phyloP scores from a whole-genome alignment of 2,329 filamentous ascomycete genomes.

The Albophoma yamanashiensis region DNA sequence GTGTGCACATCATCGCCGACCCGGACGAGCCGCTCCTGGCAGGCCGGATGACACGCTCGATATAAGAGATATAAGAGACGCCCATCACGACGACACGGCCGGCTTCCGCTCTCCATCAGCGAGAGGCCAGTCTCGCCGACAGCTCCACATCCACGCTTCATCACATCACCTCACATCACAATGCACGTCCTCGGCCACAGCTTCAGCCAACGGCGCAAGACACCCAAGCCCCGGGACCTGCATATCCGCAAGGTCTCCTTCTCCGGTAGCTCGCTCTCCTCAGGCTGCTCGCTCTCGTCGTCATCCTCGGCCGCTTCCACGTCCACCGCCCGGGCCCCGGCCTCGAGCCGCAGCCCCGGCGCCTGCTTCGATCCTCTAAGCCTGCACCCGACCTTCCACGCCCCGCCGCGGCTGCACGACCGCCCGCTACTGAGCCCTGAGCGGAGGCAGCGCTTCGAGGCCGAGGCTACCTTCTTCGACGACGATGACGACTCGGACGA shows the following conservation, averaged over 20 bases:
- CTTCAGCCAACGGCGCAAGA: conserved; percentile 25
- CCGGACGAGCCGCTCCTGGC: neutral
- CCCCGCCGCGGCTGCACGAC: conserved; percentile 25
- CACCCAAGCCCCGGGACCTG: conserved; percentile 22
- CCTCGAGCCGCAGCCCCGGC: conserved; percentile 13
- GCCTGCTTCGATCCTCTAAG: conserved; percentile 21
- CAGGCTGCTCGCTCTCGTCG: conserved; percentile 22
- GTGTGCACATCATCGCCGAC: too few relatives aligned
- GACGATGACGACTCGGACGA: conserved; percentile 14
- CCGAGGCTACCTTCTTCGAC: conserved; percentile 16
- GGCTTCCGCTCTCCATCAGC: neutral
- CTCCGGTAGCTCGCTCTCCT: conserved; percentile 27
- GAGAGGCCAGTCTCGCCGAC: neutral
- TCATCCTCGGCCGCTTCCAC: conserved; percentile 15
- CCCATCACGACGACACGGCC: too few relatives aligned
- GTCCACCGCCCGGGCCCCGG: conserved; percentile 15
- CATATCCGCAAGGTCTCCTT: conserved; percentile 31
- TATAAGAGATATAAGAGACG: neutral
- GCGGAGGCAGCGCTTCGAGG: conserved; percentile 9
- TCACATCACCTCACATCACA: conserved; percentile 8
- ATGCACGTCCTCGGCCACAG: conserved; percentile 26
- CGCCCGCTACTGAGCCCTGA: conserved; percentile 18
- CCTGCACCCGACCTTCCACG: conserved; percentile 22
- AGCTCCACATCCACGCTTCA: neutral
- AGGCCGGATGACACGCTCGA: neutral